phyloP scores from a whole-genome alignment of 2,329 filamentous ascomycete species.

The Aspergillus fructus region DNA sequence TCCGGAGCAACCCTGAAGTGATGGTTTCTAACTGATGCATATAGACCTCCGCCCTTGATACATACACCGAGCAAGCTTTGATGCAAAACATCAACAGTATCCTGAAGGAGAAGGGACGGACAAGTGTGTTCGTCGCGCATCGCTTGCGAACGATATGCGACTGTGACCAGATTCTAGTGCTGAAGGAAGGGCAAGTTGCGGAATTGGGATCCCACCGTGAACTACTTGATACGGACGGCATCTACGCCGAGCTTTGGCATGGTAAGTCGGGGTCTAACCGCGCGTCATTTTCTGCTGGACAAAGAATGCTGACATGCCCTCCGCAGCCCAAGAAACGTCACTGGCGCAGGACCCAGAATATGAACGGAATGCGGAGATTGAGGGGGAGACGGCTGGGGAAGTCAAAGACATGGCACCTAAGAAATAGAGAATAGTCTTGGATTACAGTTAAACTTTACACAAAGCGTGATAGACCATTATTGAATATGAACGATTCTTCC shows the following conservation, averaged over 20 bases:
- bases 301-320: constrained; percentile 8
- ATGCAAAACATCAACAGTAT: constrained; percentile 93
- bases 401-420: constrained; percentile 14
- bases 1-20: not conserved
- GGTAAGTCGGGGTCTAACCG: constrained; percentile 53
- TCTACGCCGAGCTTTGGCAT: constrained; percentile 91
- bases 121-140: constrained; percentile 94
- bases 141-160: constrained; percentile 91
- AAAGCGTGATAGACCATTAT: not conserved
- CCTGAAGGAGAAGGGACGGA: constrained; percentile 80
- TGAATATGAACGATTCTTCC: not conserved
- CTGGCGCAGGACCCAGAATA: constrained; percentile 37
- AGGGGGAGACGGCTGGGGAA: constrained; percentile 26
- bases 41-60: constrained; percentile 81
- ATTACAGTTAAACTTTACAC: not conserved
- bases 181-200: constrained; percentile 79
- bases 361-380: constrained; percentile 45
- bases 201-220: constrained; percentile 86
- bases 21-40: constrained; percentile 3
- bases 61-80: constrained; percentile 86
- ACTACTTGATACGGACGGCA: constrained; percentile 67
- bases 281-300: not conserved
- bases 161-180: constrained; percentile 86
- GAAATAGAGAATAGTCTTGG: not conserved
- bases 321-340: constrained; percentile 62